These are phyloP conservation scores for Dictyostelium intermedium DNA, from an alignment of 78 protist species.

Conservation along the genomic window DNA sequence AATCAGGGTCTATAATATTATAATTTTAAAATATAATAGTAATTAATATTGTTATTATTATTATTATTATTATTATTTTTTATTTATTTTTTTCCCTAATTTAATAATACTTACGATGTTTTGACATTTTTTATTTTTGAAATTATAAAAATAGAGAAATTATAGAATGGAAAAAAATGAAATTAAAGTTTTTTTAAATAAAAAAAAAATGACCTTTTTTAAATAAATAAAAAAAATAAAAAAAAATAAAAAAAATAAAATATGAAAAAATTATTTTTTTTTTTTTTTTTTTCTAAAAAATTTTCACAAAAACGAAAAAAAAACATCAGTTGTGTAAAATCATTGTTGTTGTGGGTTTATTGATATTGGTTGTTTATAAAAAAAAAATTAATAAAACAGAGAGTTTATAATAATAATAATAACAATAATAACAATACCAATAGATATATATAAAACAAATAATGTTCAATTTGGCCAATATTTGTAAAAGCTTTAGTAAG, in stretches of 20 bases:
- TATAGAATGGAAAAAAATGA: neutral
- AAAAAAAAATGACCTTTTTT: no score
- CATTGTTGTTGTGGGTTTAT: neutral
- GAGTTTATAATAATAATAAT: neutral
- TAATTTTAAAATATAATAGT: neutral
- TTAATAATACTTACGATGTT: conserved; percentile 3
- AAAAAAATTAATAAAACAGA: neutral
- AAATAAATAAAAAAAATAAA: no score
- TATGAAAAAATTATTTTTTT: neutral
- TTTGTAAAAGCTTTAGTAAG: neutral
- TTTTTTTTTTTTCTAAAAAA: neutral
- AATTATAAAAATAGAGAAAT: no score
- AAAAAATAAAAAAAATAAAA: no score
- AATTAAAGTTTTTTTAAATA: neutral
- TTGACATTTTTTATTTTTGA: conserved; percentile 7
- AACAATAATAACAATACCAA: neutral
- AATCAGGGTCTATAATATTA: conserved; percentile 78
- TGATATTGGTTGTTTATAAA: neutral
- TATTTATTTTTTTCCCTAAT: neutral
- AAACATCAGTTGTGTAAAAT: neutral
- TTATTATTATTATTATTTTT: no score
- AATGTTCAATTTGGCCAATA: neutral
- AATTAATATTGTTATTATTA: neutral
- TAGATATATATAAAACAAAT: neutral
- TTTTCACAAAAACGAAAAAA: neutral